phyloP scores from a whole-genome alignment of 2,329 filamentous ascomycete species.

The Cladosporium sp. region DNA sequence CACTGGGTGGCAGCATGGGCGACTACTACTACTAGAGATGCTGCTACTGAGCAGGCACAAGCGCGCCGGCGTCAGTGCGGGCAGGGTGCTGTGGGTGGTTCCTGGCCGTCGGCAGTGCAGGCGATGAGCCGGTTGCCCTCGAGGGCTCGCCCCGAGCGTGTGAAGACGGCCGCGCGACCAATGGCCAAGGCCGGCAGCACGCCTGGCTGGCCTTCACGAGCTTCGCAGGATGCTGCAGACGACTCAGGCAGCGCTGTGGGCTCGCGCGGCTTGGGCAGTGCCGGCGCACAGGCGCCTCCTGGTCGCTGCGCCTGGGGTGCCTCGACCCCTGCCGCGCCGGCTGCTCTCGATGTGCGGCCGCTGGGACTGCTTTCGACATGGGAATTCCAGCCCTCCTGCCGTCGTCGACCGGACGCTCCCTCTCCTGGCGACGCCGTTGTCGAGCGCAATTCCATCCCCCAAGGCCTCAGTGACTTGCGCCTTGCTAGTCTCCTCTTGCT shows the following conservation, averaged over 20 bases:
- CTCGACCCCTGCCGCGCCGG: neutral
- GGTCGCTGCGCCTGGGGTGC: neutral
- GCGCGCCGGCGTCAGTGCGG: neutral
- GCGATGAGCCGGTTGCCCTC: neutral
- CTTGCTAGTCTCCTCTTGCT: neutral
- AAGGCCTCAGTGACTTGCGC: too few species aligned
- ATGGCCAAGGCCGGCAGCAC: neutral
- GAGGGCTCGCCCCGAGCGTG: neutral
- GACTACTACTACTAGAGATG: neutral
- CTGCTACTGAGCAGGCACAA: neutral
- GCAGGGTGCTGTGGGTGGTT: constrained; percentile 4
- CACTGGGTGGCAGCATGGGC: neutral
- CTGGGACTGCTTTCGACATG: neutral
- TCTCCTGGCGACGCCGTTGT: neutral
- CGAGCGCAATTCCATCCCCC: neutral
- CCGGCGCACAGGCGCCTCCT: neutral
- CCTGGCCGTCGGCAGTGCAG: neutral
- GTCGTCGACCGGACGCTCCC: too few species aligned
- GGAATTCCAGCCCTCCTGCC: neutral
- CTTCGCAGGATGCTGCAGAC: neutral
- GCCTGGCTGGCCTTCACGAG: neutral
- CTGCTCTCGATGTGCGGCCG: neutral
- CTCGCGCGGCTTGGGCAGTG: neutral
- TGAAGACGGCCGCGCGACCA: neutral
- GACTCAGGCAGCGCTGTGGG: too few species aligned